Conservation (phyloP, 2,329 filamentous ascomycete species). For the Alternaria sp. region DNA sequence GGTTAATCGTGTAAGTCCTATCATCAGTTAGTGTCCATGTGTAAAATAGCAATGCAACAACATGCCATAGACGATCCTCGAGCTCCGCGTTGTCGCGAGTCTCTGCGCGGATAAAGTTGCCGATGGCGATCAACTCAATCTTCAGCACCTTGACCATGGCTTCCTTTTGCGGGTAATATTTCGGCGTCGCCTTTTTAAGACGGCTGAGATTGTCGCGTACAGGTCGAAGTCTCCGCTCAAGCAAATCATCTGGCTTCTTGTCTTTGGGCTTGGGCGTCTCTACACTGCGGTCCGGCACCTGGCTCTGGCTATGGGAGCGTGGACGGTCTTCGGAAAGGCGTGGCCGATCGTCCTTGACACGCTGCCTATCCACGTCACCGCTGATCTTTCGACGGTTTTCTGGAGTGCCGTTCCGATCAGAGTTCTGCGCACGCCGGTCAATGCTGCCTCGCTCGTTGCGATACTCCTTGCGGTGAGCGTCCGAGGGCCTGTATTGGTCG, state of each 20-base stretch:
- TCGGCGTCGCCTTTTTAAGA: slow-evolving; percentile 68
- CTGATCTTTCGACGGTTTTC: slow-evolving; percentile 56
- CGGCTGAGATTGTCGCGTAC: slow-evolving; percentile 67
- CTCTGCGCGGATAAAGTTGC: slow-evolving; percentile 66
- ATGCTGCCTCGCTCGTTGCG: slow-evolving; percentile 46
- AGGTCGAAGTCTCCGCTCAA: slow-evolving; percentile 64
- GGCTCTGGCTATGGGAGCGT: slow-evolving; percentile 57
- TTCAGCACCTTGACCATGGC: slow-evolving; percentile 69
- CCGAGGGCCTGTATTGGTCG: slow-evolving; percentile 50
- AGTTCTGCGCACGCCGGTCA: slow-evolving; percentile 50
- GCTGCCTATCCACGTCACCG: slow-evolving; percentile 52
- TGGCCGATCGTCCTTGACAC: slow-evolving; percentile 32
- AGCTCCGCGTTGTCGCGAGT: slow-evolving; percentile 55
- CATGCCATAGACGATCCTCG: slow-evolving; percentile 63
- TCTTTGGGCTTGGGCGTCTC: slow-evolving; percentile 43
- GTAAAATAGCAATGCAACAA: not conserved
- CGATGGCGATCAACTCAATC: slow-evolving; percentile 67
- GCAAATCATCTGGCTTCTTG: slow-evolving; percentile 56
- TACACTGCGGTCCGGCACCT: slow-evolving; percentile 49
- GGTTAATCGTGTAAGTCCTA: slow-evolving; percentile 49
- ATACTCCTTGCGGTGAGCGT: slow-evolving; percentile 50
- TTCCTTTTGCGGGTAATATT: slow-evolving; percentile 69
- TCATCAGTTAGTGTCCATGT: slow-evolving; percentile 28
- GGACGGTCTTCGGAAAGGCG: slow-evolving; percentile 59
- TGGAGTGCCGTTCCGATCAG: slow-evolving; percentile 53